These are phyloP conservation scores for Stephania yunnanensis DNA, from an alignment of 164 flowering plant genomes.

Conservation along the genomic window DNA sequence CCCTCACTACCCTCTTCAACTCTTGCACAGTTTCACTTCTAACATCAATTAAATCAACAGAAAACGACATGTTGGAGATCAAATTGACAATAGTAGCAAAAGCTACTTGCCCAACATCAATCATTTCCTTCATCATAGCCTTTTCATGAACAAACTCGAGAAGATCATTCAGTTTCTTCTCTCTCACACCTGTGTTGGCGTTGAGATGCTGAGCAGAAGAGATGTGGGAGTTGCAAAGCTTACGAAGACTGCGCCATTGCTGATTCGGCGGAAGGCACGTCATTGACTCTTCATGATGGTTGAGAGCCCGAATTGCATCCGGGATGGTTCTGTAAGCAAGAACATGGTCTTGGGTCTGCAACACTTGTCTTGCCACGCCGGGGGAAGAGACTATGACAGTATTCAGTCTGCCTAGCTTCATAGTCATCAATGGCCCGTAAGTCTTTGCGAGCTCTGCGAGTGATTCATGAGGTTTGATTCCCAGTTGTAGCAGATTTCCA, in stretches of 20 bases:
- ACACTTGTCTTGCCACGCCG: slow-evolving; percentile 4
- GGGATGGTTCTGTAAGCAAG: not conserved
- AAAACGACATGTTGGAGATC: slow-evolving; percentile 8
- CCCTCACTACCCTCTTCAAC: slow-evolving; percentile 6
- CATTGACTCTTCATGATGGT: not conserved
- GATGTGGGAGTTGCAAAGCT: not conserved
- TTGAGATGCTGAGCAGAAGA: slow-evolving; percentile 2
- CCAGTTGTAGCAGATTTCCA: slow-evolving; percentile 13
- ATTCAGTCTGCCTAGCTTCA: slow-evolving; percentile 12
- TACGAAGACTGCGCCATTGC: slow-evolving; percentile 9
- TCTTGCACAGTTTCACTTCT: not conserved
- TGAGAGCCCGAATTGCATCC: not conserved
- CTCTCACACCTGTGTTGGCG: not conserved
- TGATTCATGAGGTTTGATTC: slow-evolving; percentile 15
- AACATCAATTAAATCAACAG: not conserved
- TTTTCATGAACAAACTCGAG: not conserved
- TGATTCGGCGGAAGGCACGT: not conserved
- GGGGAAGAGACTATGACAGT: slow-evolving; percentile 8
- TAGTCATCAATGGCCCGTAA: slow-evolving; percentile 9
- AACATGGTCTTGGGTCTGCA: slow-evolving; percentile 9
- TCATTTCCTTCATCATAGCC: not conserved
- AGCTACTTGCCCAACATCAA: slow-evolving; percentile 5
- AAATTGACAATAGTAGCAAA: slow-evolving; percentile 11
- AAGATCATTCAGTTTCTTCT: not conserved
- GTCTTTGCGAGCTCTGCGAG: slow-evolving; percentile 7